Base-by-base conservation (phyloP, 371 early-diverging fungal genomes). In the Lichtheimia corymbifera region DNA sequence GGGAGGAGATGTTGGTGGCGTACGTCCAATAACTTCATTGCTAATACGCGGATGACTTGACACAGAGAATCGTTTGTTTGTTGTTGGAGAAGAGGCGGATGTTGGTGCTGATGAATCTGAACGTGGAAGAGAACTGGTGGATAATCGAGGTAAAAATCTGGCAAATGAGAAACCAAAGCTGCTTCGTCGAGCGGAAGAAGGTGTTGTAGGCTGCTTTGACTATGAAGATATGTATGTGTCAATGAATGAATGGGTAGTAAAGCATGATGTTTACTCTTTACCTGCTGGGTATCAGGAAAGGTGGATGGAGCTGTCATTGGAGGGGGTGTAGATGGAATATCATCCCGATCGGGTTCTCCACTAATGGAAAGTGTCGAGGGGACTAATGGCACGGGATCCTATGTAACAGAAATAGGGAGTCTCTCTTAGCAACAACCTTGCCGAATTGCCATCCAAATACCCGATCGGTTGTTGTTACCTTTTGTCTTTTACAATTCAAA, bases 401-500 rank as follows among this genome's bases (percentile, higher is more conserved):
- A 22, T 22, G 22, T 22, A 9, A 35, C 35, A 35, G 9, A 35
- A 35, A 35, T 35, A 35, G 35, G 35, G 35, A 35, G 35, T 35
- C 35, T 35, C 22, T 22, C n/a, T 28, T 35, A 35, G 35, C 35
- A 35, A 28, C 52, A 1, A 28, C 53, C 20, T 52, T 47, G 47
- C 35, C 35, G 47, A 22, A 47, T 18, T 22, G 47, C 53, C 53
- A 18, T 15, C 24, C 24, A 20, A 24, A 52, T 28, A n/a, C 24
- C 27, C 22, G 15, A 22, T 22, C 20, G 22, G 22, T 22, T 22
- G 22, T 52, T 5, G 11, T 3, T 66, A 67, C 60, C 57, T 52
- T n/a, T 4, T 50, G 27, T 49, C 65, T 45, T 41, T 58, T 20
- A 47, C 63, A 64, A 13, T 56, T 41, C n/a, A 69, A 62, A 18